phyloP scores from a whole-genome alignment of 1,284 basidiomycete species.

The Ceratobasidium sp. region DNA sequence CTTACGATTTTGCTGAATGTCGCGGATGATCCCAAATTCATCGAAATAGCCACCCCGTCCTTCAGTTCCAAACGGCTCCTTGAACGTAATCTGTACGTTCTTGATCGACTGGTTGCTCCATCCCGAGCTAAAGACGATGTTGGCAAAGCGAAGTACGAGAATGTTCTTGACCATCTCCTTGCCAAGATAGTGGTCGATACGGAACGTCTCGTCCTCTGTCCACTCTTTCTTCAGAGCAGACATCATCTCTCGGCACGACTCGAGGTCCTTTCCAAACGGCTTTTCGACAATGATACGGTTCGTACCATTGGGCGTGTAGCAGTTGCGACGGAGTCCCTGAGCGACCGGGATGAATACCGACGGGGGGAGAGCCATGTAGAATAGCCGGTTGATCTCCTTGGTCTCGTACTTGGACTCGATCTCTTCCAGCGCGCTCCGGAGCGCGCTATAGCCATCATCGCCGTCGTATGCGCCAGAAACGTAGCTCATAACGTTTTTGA shows the following conservation, averaged over 20 bases:
- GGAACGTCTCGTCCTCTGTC: constrained; percentile 96
- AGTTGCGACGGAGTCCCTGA: constrained; percentile 83
- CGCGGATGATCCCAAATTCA: constrained; percentile 97
- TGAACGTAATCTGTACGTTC: constrained; percentile 98
- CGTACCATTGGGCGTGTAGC: constrained; percentile 78
- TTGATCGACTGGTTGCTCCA: constrained; percentile 96
- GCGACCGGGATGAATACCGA: constrained; percentile 92
- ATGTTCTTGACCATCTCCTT: constrained; percentile 99
- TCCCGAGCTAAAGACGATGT: constrained; percentile 84
- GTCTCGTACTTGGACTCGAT: constrained; percentile 79
- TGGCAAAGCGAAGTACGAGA: constrained; percentile 93
- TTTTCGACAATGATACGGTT: constrained; percentile 97
- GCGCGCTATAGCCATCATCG: constrained; percentile 78
- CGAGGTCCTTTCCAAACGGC: constrained; percentile 94
- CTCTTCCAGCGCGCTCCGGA: constrained; percentile 81
- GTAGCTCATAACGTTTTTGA: constrained; percentile 85
- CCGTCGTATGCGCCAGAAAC: constrained; percentile 91
- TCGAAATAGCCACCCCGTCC: constrained; percentile 98
- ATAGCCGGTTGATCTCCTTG: constrained; percentile 81
- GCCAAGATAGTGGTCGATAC: constrained; percentile 97
- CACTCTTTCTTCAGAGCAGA: constrained; percentile 85
- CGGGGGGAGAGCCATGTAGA: constrained; percentile 95
- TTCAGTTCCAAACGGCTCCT: constrained; percentile 97
- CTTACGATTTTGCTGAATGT: constrained; percentile 93
- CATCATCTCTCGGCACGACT: constrained; percentile 87